Conservation (phyloP, 345 rosid species). For the Erucastrum elatum region DNA sequence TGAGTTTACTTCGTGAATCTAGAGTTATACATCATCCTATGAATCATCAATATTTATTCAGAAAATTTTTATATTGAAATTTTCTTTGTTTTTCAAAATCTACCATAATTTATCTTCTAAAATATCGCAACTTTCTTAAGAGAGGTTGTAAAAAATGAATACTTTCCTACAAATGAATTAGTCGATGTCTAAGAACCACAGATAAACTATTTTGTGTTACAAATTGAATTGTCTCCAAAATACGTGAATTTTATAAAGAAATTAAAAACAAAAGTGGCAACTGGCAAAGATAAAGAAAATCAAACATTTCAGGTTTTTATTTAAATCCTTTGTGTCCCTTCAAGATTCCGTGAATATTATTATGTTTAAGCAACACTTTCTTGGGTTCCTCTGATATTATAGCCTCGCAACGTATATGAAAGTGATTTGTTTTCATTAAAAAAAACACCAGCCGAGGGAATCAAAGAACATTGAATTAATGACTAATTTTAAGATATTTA, state of each 20-base stretch:
- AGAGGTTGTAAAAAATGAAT: neutral
- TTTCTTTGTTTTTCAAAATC: neutral
- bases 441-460: neutral
- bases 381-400: neutral
- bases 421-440: neutral
- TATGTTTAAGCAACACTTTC: neutral
- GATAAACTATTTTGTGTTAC: neutral
- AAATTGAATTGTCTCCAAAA: neutral
- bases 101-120: neutral
- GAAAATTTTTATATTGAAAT: neutral
- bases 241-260: neutral
- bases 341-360: slow-evolving; percentile 20
- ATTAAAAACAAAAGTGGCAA: neutral
- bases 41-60: neutral
- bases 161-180: neutral
- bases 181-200: neutral
- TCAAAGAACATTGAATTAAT: neutral
- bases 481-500: neutral
- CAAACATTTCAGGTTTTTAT: neutral
- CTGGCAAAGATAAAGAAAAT: neutral
- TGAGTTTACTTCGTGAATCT: neutral
- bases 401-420: neutral
- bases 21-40: neutral
- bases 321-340: neutral
- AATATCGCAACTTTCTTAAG: neutral